Conservation (phyloP, 2,329 filamentous ascomycete genomes). For the Colletotrichum destructivum region DNA sequence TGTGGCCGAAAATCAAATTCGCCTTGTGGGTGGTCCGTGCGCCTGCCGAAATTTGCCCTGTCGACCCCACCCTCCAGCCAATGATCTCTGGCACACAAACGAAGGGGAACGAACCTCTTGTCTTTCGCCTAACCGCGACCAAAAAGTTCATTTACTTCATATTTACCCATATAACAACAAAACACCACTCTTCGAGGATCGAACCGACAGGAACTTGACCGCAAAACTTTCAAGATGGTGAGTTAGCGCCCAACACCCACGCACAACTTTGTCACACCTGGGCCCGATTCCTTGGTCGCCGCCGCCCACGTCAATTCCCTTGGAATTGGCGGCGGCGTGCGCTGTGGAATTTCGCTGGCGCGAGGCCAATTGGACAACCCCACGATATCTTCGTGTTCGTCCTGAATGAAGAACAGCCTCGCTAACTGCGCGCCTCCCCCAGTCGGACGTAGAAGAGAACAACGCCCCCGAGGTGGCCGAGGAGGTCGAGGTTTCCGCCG, state of each 20-base stretch:
- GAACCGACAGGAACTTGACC: slow-evolving; percentile 69
- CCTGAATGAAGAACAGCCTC: slow-evolving; percentile 12
- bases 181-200: slow-evolving; percentile 76
- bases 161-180: slow-evolving; percentile 54
- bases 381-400: neutral
- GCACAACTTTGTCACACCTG: neutral
- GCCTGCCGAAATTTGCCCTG: slow-evolving; percentile 58
- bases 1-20: slow-evolving; percentile 42
- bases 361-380: slow-evolving; percentile 1
- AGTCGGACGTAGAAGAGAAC: slow-evolving; percentile 99
- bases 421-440: slow-evolving; percentile 45
- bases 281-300: neutral
- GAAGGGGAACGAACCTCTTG: slow-evolving; percentile 9
- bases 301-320: neutral
- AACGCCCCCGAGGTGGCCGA: slow-evolving; percentile 85
- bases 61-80: slow-evolving; percentile 32
- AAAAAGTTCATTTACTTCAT: slow-evolving; percentile 48
- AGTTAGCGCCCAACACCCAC: slow-evolving; percentile 51
- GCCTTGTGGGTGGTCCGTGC: slow-evolving; percentile 60
- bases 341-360: neutral
- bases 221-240: slow-evolving; percentile 72
- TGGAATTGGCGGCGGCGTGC: neutral
- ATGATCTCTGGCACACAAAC: slow-evolving; percentile 30
- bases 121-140: slow-evolving; percentile 38
- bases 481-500: slow-evolving; percentile 97